Percentiles rank a stretch among this genome's conserved stretches.
phyloP scores from a whole-genome alignment of 306 rosid genomes.

The Parietaria judaica region DNA sequence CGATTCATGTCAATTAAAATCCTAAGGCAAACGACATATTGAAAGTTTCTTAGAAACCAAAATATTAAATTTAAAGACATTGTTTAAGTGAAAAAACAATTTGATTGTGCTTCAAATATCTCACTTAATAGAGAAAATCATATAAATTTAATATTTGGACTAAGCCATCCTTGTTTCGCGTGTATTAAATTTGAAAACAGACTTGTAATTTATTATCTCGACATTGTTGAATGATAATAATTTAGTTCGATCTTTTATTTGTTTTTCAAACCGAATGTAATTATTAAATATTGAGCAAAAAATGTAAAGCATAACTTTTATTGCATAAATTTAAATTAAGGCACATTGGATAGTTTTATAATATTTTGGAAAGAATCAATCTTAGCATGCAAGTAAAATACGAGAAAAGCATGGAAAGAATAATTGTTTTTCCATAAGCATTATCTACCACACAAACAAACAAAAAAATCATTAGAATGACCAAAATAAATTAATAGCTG shows the following conservation, averaged over 20 bases:
- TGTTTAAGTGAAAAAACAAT: not conserved
- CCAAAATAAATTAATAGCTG: not conserved
- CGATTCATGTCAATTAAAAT: no score
- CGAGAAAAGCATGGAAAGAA: slow-evolving; percentile 1
- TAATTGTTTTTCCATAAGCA: slow-evolving; percentile 7
- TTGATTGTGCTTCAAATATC: not conserved
- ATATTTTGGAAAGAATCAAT: not conserved
- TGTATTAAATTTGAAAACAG: not conserved
- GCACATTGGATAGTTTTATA: not conserved
- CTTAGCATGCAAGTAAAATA: slow-evolving; percentile 14
- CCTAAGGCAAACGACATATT: no score
- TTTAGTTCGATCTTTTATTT: no score
- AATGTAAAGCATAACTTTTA: no score
- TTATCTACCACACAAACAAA: slow-evolving; percentile 1
- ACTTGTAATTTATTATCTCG: not conserved
- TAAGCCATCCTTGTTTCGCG: not conserved
- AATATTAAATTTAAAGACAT: no score
- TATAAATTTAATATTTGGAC: not conserved
- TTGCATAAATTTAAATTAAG: no score
- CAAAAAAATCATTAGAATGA: slow-evolving; percentile 8
- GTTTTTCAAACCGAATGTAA: no score
- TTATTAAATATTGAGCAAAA: not conserved
- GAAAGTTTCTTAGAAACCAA: no score
- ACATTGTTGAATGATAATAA: not conserved
- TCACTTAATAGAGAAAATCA: not conserved